Conservation (phyloP, 371 early-diverging fungal species). For the Saksenaea oblongispora region DNA sequence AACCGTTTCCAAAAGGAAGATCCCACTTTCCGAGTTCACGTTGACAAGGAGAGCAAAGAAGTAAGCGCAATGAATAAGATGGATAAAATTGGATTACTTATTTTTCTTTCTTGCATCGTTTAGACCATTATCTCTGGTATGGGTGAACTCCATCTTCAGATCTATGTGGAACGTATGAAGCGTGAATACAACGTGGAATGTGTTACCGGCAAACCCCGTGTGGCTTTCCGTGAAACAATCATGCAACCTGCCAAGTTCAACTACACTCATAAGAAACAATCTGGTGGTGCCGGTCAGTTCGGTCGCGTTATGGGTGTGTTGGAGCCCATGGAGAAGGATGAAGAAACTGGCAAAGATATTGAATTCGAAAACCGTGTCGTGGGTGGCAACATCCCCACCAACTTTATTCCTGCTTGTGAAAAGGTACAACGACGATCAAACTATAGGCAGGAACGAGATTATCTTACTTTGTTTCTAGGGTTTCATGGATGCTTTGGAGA, state of each 20-base stretch:
- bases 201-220: constrained; percentile 93
- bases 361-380: constrained; percentile 79
- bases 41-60: constrained; percentile 92
- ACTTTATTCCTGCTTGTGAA: constrained; percentile 95
- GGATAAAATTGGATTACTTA: background rate
- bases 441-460: background rate
- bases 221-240: constrained; percentile 96
- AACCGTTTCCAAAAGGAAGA: constrained; percentile 96
- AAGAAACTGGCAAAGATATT: constrained; percentile 59
- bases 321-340: constrained; percentile 74
- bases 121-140: constrained; percentile 90
- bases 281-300: constrained; percentile 97
- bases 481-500: constrained; percentile 87
- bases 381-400: constrained; percentile 93
- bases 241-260: constrained; percentile 78
- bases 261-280: constrained; percentile 99
- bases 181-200: constrained; percentile 96
- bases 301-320: constrained; percentile 91
- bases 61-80: constrained; percentile 7
- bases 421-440: constrained; percentile 48
- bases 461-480: constrained; percentile 50
- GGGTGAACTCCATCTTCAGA: constrained; percentile 92
- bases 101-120: background rate
- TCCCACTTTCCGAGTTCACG: constrained; percentile 96
- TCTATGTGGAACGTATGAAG: constrained; percentile 97